Base-by-base conservation (phyloP, 2,329 filamentous ascomycete species). In the Cladosporium sp. region DNA sequence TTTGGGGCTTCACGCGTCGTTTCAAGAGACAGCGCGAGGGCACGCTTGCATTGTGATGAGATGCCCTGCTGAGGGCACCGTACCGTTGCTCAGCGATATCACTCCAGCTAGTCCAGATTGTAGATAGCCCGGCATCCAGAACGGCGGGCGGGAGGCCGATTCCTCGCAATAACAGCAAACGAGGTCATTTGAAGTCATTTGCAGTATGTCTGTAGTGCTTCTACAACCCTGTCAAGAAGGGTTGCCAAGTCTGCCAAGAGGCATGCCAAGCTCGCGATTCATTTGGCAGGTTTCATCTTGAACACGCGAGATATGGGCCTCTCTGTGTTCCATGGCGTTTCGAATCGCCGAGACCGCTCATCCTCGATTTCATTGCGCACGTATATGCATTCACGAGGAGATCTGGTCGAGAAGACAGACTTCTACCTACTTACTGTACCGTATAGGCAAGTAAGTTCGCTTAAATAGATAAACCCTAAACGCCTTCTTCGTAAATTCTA, bases 191-290 rank as follows among this genome's bases (percentile, higher is more conserved):
- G 32, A 25, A 16, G 32, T 23, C 32, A 23, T 23, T 26, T 8
- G n/a, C 16, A 11, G n/a, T 57, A 18, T 34, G 54, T 32, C 30
- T 30, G 51, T 23, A 21, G 51, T 32, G 18, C 51, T 54, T 30
- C 13, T 30, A 30, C 13, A 54, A 30, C 16, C 51, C 16, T 54
- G 54, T 39, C 54, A 11, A 25, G 28, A 14, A 39, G 32, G 21
- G n/a, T 11, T 57, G 54, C 54, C 54, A 57, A 57, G 54, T 7
- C n/a, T 25, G n/a, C 28, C 30, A 57, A 57, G 48, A 46, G 10
- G 8, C 8, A n/a, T 21, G 39, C 39, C 39, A 46, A 23, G 39
- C 8, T 46, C 39, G 39, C 21, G 39, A n/a, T n/a, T n/a, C 32
- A 32, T 18, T 54, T 54, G 51, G 2, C 18, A 5, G 26, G 51